phyloP scores from a whole-genome alignment of 1,284 basidiomycete species.

The Fomitiporia mediterranea region DNA sequence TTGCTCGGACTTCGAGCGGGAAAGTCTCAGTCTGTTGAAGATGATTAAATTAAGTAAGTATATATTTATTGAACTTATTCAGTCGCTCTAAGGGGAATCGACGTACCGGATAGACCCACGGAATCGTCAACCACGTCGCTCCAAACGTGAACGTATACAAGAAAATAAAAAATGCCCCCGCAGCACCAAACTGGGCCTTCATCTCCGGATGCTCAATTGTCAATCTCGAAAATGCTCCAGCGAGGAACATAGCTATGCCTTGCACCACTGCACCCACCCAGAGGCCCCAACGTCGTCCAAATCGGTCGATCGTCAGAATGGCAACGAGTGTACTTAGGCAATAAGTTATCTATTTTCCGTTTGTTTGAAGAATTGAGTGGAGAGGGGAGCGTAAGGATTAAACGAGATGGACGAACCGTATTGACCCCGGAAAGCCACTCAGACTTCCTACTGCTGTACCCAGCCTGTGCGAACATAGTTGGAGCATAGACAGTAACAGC shows the following conservation, averaged over 20 bases:
- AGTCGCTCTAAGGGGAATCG: background rate
- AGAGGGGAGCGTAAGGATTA: background rate
- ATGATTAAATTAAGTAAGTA: conserved; percentile 28
- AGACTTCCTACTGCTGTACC: conserved; percentile 40
- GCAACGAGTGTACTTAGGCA: conserved; percentile 42
- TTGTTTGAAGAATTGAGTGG: conserved; percentile 1
- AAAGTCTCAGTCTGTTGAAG: conserved; percentile 45
- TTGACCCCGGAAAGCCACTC: conserved; percentile 47
- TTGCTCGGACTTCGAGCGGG: conserved; percentile 58
- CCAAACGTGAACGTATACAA: conserved; percentile 44
- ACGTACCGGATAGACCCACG: conserved; percentile 38
- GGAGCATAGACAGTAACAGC: conserved; percentile 49
- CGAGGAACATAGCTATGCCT: conserved; percentile 38
- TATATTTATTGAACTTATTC: background rate
- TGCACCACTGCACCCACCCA: conserved; percentile 41
- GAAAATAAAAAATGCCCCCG: conserved; percentile 46
- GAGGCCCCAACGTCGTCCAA: conserved; percentile 43
- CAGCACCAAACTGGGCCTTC: conserved; percentile 40
- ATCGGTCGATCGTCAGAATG: conserved; percentile 43
- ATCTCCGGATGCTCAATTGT: conserved; percentile 41
- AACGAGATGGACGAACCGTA: conserved; percentile 33
- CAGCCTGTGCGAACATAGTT: conserved; percentile 44
- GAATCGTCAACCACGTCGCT: conserved; percentile 57
- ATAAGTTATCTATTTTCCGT: conserved; percentile 37
- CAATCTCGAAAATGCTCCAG: conserved; percentile 41